Conservation (phyloP, 495 filamentous ascomycete species). For the Melanomma pulvis-pyrius region DNA sequence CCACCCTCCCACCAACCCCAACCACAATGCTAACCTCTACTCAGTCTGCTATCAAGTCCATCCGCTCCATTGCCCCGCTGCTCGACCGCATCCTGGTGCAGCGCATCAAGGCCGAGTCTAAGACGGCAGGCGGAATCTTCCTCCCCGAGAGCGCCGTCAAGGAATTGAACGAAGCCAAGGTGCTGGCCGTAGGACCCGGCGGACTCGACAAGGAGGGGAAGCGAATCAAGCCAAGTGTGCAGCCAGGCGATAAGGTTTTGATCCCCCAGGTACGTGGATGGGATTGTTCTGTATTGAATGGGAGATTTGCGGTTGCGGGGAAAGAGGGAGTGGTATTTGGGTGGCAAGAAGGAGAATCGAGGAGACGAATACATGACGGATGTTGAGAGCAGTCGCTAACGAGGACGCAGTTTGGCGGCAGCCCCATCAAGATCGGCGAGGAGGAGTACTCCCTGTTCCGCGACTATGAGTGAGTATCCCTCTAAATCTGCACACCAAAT, state of each 20-base stretch:
- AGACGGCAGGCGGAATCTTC: slow-evolving; percentile 95
- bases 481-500: not conserved
- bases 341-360: slow-evolving; percentile 6
- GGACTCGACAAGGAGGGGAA: slow-evolving; percentile 83
- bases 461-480: slow-evolving; percentile 83
- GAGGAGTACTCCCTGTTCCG: slow-evolving; percentile 95
- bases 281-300: too few species aligned
- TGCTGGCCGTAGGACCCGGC: slow-evolving; percentile 93
- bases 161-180: slow-evolving; percentile 95
- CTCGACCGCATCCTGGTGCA: slow-evolving; percentile 98
- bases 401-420: slow-evolving; percentile 79
- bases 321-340: slow-evolving; percentile 14
- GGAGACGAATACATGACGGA: slow-evolving; percentile 6
- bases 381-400: slow-evolving; percentile 49
- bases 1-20: not conserved
- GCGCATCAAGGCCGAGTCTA: slow-evolving; percentile 94
- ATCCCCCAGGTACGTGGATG: slow-evolving; percentile 82
- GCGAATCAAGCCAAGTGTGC: slow-evolving; percentile 77
- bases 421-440: slow-evolving; percentile 94
- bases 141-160: slow-evolving; percentile 96
- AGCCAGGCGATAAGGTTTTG: slow-evolving; percentile 86
- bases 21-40: not conserved
- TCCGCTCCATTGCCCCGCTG: slow-evolving; percentile 93
- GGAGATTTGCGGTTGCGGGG: not conserved
- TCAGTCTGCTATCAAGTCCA: slow-evolving; percentile 74